Base-by-base conservation (phyloP, 169 alveolate species). In the Cryptosporidium felis region DNA sequence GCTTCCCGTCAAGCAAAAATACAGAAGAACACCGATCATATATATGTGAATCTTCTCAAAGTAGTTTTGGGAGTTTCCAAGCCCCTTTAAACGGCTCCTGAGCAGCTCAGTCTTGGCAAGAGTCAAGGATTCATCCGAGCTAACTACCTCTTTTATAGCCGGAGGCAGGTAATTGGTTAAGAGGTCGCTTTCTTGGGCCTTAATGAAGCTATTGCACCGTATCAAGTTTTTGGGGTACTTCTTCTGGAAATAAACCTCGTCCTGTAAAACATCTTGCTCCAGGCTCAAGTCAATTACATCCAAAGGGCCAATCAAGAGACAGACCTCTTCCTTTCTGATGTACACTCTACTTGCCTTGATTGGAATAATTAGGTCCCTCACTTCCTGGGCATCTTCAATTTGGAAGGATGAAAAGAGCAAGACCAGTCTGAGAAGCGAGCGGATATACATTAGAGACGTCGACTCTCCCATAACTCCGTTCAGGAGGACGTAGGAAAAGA, bases 11-110 rank as follows among this genome's bases (percentile, higher is more conserved):
- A 74, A 53, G 58, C 62, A 74, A 34, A 49, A 74, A 38, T 74
- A 74, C 28, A 74, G 34, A 36, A 74, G 59, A 40, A 58, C 53
- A n/a, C 85, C 85, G 56, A 56, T 47, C 67, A 74, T 74, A 74
- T 47, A 74, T 5, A 56, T 34, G 16, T 74, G 85, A 23, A 74
- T 53, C 21, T 53, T 34, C 32, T 74, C 85, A 51, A 53, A 32
- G 6, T 26, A 26, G 9, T 65, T 46, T 9, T n/a, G 6, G 2
- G 36, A 14, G 40, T 14, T 12, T n/a, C 38, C 46, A 28, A 16
- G 6, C 6, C 34, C 47, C 46, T 18, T 12, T 28, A 65, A 18
- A 5, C 41, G 32, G 18, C 36, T 65, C 62, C 21, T 65, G 9
- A 42, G 60, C 16, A 44, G 53, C 32, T 65, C n/a, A 8, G 49